Evolutionary conservation across 768 basidiomycete species (phyloP).

Genomic region (Lactifluus echinatus): DNA sequence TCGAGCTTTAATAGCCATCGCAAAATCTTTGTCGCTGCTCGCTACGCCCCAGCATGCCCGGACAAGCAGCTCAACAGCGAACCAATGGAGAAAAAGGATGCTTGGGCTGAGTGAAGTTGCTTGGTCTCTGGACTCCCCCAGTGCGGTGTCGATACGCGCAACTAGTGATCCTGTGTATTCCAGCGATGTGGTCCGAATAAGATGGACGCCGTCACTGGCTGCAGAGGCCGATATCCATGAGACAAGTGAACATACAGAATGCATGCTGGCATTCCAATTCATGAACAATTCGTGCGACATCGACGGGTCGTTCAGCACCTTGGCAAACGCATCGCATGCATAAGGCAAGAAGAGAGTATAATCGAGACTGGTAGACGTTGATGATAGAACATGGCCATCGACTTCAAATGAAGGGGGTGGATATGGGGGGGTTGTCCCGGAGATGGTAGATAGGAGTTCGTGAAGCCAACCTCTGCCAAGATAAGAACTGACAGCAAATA

Average conservation of each 20-base stretch:
- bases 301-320: constrained; percentile 39
- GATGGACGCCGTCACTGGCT: neutral
- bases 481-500: constrained; percentile 45
- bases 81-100: constrained; percentile 13
- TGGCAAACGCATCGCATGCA: constrained; percentile 21
- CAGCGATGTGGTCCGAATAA: constrained; percentile 14
- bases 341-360: constrained; percentile 28
- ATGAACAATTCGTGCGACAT: constrained; percentile 27
- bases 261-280: constrained; percentile 36
- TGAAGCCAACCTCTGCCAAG: constrained; percentile 52
- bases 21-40: constrained; percentile 3
- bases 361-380: constrained; percentile 34
- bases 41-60: neutral
- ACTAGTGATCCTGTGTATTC: constrained; percentile 12
- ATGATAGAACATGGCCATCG: constrained; percentile 37
- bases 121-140: neutral
- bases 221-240: constrained; percentile 11
- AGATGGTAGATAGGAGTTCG: constrained; percentile 41
- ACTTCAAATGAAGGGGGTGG: constrained; percentile 28
- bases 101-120: neutral
- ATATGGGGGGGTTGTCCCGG: constrained; percentile 23
- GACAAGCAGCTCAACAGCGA: constrained; percentile 15
- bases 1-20: constrained; percentile 1
- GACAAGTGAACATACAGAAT: constrained; percentile 24
- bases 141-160: constrained; percentile 11